A percentile compares a stretch with the other conserved stretches of the same genome.
Evolutionary conservation across 2,329 filamentous ascomycete genomes (phyloP).

Genomic region (Falciphora oryzae): DNA sequence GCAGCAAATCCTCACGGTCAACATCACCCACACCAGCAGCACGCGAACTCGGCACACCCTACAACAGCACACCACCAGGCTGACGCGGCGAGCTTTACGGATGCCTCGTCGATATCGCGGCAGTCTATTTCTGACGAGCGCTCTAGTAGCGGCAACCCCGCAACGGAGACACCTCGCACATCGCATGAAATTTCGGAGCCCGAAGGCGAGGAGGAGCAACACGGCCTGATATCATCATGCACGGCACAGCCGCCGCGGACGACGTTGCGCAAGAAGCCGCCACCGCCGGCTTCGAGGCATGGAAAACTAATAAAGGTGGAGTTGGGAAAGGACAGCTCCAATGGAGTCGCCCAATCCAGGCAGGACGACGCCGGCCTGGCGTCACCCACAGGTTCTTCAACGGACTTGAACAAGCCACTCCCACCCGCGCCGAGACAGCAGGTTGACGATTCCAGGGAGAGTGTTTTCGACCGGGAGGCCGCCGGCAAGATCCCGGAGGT

Average conservation of each 20-base stretch:
- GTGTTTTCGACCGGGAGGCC: conserved; percentile 48
- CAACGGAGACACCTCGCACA: conserved; percentile 47
- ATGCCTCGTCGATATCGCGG: conserved; percentile 52
- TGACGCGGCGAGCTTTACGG: conserved; percentile 47
- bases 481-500: conserved; percentile 45
- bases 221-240: conserved; percentile 23
- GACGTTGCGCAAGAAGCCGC: conserved; percentile 51
- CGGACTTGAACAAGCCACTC: conserved; percentile 57
- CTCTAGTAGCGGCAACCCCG: conserved; percentile 8
- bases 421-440: conserved; percentile 41
- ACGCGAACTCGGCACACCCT: conserved; percentile 5
- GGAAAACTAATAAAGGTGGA: conserved; percentile 64
- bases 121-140: conserved; percentile 49
- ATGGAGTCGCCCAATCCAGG: conserved; percentile 15
- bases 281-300: conserved; percentile 71
- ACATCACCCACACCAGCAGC: conserved; percentile 18
- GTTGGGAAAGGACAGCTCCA: conserved; percentile 22
- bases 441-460: conserved; percentile 41
- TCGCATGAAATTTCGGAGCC: conserved; percentile 51
- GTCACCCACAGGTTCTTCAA: conserved; percentile 24
- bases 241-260: conserved; percentile 13
- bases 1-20: conserved; percentile 21
- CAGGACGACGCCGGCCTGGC: background rate
- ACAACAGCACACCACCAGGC: conserved; percentile 14
- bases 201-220: conserved; percentile 42